Base-by-base conservation (phyloP, 73 alveolate genomes). In the Breviolum minutum region DNA sequence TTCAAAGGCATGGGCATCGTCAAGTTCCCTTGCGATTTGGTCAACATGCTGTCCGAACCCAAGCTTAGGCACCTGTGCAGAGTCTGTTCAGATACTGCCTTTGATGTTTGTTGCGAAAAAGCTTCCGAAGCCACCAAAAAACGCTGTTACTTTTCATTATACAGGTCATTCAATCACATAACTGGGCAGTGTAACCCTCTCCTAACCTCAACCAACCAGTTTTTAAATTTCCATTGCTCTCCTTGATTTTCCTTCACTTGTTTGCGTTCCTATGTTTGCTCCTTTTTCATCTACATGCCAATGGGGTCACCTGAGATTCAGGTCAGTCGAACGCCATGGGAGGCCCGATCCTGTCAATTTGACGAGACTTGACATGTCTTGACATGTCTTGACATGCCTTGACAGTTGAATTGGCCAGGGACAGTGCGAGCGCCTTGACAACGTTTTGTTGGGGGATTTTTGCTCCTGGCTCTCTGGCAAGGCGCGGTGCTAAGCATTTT, bases 341-440 rank as follows among this genome's bases (percentile, higher is more conserved):
- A 92, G 97, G 97, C 97, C 81, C 7, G 54, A 17, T 16, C n/a
- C 64, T 30, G 54, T 40, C 64, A 30, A 24, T 64, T 26, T 6
- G 5, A 40, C 64, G 6, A 64, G 82, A 5, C 8, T 11, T 71
- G 17, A 7, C 13, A 16, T 54, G 27, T 12, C 60, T 24, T 81
- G 19, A 32, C 9, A 32, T 79, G 87, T 79, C n/a, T 40, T 30
- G 29, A 48, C 14, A 40, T 30, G 66, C 8, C 40, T 14, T n/a
- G 9, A 63, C n/a, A 79, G 32, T 30, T 63, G 27, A 29, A 22
- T 11, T 32, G 27, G 61, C 12, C 54, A 91, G 98, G 98, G 98
- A 68, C 98, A 92, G 30, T 92, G 98, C 71, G 81, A 92, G 82
- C 98, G 98, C 30, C 91, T 92, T 61, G 76, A 80, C 20, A 80